Conservation (phyloP, 73 alveolate species). For the Blepharisma stoltei region DNA sequence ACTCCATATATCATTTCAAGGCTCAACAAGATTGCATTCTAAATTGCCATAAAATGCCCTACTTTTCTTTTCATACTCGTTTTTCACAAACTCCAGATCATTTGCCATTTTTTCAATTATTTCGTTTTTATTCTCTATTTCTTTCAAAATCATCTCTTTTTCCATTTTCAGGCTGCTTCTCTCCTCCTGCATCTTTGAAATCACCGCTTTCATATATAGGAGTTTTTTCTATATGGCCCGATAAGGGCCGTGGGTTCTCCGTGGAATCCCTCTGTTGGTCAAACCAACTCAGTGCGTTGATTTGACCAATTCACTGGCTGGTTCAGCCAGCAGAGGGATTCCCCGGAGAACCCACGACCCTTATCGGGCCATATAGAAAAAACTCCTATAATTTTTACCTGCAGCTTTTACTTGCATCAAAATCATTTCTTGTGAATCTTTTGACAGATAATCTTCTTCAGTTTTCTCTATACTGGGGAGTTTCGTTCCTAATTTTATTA, state of each 20-base stretch:
- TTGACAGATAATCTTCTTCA: background rate
- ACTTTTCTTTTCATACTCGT: background rate
- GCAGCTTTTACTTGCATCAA: background rate
- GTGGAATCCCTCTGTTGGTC: too few species aligned
- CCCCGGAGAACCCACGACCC: too few species aligned
- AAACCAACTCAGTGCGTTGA: too few species aligned
- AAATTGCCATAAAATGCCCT: background rate
- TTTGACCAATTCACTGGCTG: too few species aligned
- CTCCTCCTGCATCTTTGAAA: background rate
- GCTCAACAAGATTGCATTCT: background rate
- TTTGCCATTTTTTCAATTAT: background rate
- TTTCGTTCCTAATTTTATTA: slow-evolving; percentile 2
- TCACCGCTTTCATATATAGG: background rate
- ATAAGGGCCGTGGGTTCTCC: too few species aligned
- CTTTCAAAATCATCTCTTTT: slow-evolving; percentile 15
- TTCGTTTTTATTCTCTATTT: background rate
- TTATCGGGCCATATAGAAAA: too few species aligned
- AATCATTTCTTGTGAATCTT: background rate
- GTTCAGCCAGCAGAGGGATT: too few species aligned
- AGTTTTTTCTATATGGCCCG: too few species aligned
- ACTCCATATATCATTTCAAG: background rate
- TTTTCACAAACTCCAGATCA: background rate
- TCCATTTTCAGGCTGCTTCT: slow-evolving; percentile 7
- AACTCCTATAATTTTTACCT: slow-evolving; percentile 22
- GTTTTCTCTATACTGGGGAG: background rate